Base-by-base conservation (phyloP, 2,329 filamentous ascomycete genomes). In the Simplicillium sp. region DNA sequence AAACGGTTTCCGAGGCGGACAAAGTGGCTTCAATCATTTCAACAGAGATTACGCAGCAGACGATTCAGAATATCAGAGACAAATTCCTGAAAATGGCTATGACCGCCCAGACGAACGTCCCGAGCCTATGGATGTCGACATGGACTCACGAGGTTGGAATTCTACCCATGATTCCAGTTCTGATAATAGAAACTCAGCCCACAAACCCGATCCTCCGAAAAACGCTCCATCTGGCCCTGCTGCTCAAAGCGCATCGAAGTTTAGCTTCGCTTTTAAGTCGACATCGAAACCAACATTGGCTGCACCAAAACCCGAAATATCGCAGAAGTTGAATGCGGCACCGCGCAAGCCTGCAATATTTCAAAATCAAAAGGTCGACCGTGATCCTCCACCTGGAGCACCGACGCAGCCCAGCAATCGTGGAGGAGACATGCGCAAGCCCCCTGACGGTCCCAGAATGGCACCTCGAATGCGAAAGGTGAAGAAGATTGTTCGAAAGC, bases 211-310 rank as follows among this genome's bases (percentile, higher is more conserved):
- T 33, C 11, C 45, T 32, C 20, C 45, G 15, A 36, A 75, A 38
- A 64, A 68, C 5, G 68, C 75, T n/a, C 68, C 73, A n/a, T 57
- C 64, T 11, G 65, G 71, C 29, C 62, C 65, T 4, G 58, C 59
- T 13, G 20, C 20, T 5, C 20, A 25, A 9, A 25, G 6, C 9
- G 59, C 64, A 2, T 64, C 79, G 35, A 92, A 90, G 62, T 94
- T 96, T 54, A 94, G 87, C 58, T 97, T 97, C 59, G 87, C 88
- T 2, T 87, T 97, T 61, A 96, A 96, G 58, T 75, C 81, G 9
- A 75, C 83, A 34, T 73, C 70, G 11, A 82, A 82, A 50, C 65
- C 71, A 7, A 61, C 70, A 2, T 64, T 75, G 12, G 64, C 77
- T 8, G 67, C 69, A 11, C 77, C 77, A 3, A 80, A 82, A 47